Base-by-base conservation (phyloP, 2,329 filamentous ascomycete species). In the Penicillium thymicola region DNA sequence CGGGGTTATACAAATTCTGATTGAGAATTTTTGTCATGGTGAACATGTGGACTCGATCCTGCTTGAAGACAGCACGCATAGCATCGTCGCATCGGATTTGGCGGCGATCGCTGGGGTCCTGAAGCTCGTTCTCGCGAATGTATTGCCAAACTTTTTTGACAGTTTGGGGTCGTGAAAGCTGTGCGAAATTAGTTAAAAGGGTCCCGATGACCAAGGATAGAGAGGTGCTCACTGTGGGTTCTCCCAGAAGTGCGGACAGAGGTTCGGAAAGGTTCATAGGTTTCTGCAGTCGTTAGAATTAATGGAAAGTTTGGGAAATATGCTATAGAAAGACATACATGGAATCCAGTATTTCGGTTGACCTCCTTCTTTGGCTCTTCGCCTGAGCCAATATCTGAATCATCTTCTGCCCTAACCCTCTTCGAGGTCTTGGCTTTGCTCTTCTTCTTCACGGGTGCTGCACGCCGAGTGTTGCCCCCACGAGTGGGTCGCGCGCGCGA, bases 11-110 rank as follows among this genome's bases (percentile, higher is more conserved):
- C 38, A 97, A 81, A 69, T 97, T 93, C 71, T 89, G 87, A 61
- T 90, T 91, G 11, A 97, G 85, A 16, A 96, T 85, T 80, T 97
- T 97, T 80, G 96, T 97, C 93, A 99, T 97, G 65, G 91, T 92
- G 75, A 99, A 99, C 94, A 99, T 99, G 76, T 97, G 91, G 48
- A 99, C 89, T 68, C 85, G 89, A 68, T 92, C 85, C 69, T 89
- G 84, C 74, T 96, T 96, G 79, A 99, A 99, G 8, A 99, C 89
- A 7, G 89, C 89, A 59, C 90, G 87, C 88, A 99, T 89, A 65
- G 85, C 86, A 25, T 96, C 90, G 75, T 99, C 94, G 76, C 94
- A 99, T 28, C 85, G 80, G 61, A 99, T 99, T 65, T 96, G 91
- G 23, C 94, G 89, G 74, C 92, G 93, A 78, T 99, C 93, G 62